A percentile compares a stretch with the other conserved stretches of the same genome.
Conservation (phyloP, 306 rosid genomes). For the Gleditsia sinensis region DNA sequence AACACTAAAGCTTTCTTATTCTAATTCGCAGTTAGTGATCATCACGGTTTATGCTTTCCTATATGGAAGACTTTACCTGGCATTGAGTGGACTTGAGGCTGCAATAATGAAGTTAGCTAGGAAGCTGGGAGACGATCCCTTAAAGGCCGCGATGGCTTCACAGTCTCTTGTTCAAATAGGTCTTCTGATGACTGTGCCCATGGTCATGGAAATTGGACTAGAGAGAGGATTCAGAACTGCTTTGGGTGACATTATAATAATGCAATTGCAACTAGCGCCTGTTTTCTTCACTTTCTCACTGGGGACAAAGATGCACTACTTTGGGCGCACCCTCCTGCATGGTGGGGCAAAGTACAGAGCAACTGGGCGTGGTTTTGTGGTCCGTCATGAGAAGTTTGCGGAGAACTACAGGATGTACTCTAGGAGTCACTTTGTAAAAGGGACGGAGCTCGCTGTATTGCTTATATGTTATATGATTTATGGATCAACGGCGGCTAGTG, state of each 20-base stretch:
- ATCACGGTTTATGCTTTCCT: constrained; percentile 78
- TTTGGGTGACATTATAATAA: constrained; percentile 67
- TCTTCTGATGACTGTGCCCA: constrained; percentile 85
- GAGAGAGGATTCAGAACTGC: constrained; percentile 97
- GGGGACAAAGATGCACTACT: constrained; percentile 87
- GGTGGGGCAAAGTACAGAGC: constrained; percentile 98
- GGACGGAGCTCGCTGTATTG: constrained; percentile 74
- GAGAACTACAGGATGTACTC: constrained; percentile 94
- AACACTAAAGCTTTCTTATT: constrained; percentile 35
- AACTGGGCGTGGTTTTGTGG: constrained; percentile 99
- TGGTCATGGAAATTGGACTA: constrained; percentile 97
- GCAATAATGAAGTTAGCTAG: constrained; percentile 65
- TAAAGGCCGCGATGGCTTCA: constrained; percentile 86
- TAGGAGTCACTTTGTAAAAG: constrained; percentile 93
- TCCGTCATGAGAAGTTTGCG: constrained; percentile 87
- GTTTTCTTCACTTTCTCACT: constrained; percentile 97
- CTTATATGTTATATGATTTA: constrained; percentile 71
- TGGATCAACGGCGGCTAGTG: constrained; percentile 55
- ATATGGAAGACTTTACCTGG: constrained; percentile 84
- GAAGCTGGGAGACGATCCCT: constrained; percentile 60
- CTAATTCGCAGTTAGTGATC: constrained; percentile 64
- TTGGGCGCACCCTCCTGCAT: constrained; percentile 89
- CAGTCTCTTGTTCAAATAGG: constrained; percentile 91
- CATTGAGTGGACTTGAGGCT: constrained; percentile 88
- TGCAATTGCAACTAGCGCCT: constrained; percentile 93